Evolutionary conservation across 1,284 basidiomycete species (phyloP).

Genomic region (Boletus albobrunnescens): DNA sequence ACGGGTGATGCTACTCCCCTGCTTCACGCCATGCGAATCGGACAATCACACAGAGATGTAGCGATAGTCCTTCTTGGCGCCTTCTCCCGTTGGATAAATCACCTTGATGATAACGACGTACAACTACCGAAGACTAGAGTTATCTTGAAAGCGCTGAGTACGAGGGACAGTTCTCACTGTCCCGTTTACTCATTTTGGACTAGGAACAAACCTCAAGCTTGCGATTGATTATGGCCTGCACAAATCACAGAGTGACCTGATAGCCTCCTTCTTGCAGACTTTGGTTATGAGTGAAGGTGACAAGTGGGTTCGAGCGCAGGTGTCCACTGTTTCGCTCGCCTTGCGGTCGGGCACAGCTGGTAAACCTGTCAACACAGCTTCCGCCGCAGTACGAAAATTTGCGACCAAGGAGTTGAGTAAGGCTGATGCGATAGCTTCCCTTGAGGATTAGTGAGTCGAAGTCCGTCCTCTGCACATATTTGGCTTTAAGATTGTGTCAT

Average conservation of each 20-base stretch:
- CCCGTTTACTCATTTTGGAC: slow-evolving; percentile 12
- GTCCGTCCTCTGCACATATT: neutral
- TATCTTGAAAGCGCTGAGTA: slow-evolving; percentile 71
- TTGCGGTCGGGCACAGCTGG: slow-evolving; percentile 59
- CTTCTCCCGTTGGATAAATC: slow-evolving; percentile 77
- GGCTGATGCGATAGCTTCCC: slow-evolving; percentile 66
- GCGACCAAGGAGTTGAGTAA: slow-evolving; percentile 74
- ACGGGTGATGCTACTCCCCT: slow-evolving; percentile 73
- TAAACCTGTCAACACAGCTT: slow-evolving; percentile 65
- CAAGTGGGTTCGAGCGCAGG: slow-evolving; percentile 66
- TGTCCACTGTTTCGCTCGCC: slow-evolving; percentile 55
- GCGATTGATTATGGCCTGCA: slow-evolving; percentile 80
- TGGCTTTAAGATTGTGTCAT: neutral
- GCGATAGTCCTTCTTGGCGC: slow-evolving; percentile 74
- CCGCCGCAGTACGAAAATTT: slow-evolving; percentile 65
- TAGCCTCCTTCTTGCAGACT: slow-evolving; percentile 78
- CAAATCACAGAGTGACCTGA: slow-evolving; percentile 71
- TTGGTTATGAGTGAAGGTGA: slow-evolving; percentile 85
- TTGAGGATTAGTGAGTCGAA: slow-evolving; percentile 74
- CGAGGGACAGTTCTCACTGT: slow-evolving; percentile 20
- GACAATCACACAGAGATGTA: slow-evolving; percentile 67
- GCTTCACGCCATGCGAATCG: slow-evolving; percentile 77
- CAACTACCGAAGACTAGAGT: slow-evolving; percentile 58
- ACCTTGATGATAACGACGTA: slow-evolving; percentile 69
- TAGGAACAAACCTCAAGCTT: slow-evolving; percentile 74